Evolutionary conservation across 139 green algal genomes (phyloP), one percentile per base, ranked within the genome.

Genomic region (Marvania coccoides): DNA sequence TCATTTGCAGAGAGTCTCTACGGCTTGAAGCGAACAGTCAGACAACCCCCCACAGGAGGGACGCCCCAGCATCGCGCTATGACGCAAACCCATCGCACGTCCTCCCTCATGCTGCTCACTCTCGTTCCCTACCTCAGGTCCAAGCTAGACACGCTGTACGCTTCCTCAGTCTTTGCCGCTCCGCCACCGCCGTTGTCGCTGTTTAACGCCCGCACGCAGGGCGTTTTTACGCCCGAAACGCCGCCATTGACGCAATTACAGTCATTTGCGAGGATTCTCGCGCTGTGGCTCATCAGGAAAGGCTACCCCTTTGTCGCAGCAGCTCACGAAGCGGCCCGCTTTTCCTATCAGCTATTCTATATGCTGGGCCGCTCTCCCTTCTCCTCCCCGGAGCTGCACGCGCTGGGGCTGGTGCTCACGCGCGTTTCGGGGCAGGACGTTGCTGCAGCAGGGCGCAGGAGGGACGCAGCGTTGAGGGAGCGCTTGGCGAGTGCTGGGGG

Each of bases 1-100:
- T 90, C 83, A 3, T 95, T 95, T 77, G 77, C 89, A 24, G 89
- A 95, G 48, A 79, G 73, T 36, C 63, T 95, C 5, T 95, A 95
- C 67, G 89, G 84, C 24, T 62, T 95, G 24, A 64, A 65, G 23
- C 65, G 83, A 10, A 23, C 6, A 23, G 9, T 15, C 31, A 19
- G 42, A 51, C 19, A 51, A 51, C 19, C 19, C 19, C 19, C 42
- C 42, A 33, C 15, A 35, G 53, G 36, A 29, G 33, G 45, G 42
- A 24, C 34, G 42, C 24, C 1, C 34, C 39, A 23, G 23, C 47
- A 39, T n/a, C 58, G 13, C 24, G 31, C 3, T 14, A 62, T 76
- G 36, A 42, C 29, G 3, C 35, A 13, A 6, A 10, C 13, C 0
- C 40, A 79, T 38, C 77, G 62, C 13, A 36, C 12, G 9, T 37